These are phyloP conservation scores for Crithidia expoeki DNA, from an alignment of 208 protist genomes.

Conservation along the genomic window DNA sequence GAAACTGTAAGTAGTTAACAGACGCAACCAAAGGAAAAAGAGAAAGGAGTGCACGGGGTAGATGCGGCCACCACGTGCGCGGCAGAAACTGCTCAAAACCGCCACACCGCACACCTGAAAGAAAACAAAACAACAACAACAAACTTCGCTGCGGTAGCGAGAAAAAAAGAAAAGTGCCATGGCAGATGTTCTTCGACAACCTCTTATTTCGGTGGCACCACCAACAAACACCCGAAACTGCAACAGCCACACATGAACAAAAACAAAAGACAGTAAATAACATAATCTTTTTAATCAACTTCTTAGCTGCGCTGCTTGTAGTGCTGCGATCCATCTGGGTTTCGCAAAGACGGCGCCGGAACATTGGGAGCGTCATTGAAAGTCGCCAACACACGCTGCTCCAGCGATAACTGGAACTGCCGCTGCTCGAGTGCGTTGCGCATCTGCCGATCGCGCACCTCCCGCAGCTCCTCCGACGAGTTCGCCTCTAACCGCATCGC, in stretches of 20 bases:
- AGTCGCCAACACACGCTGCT: conserved; percentile 77
- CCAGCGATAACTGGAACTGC: conserved; percentile 57
- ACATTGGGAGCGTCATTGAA: conserved; percentile 77
- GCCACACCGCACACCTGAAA: not conserved
- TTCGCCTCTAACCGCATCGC: conserved; percentile 82
- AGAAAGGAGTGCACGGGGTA: conserved; percentile 16
- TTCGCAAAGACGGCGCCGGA: conserved; percentile 49
- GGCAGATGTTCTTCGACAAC: too few species aligned
- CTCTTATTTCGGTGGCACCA: too few species aligned
- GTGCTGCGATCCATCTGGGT: conserved; percentile 42
- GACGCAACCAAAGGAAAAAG: conserved; percentile 13
- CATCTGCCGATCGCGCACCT: conserved; percentile 63
- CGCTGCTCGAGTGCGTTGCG: conserved; percentile 56
- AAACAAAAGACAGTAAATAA: conserved; percentile 14
- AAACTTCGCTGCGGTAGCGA: too few species aligned
- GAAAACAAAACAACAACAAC: too few species aligned
- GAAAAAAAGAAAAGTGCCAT: too few species aligned
- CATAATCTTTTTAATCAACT: too few species aligned
- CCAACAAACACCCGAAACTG: too few species aligned
- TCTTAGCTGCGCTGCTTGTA: conserved; percentile 25
- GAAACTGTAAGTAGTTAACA: conserved; percentile 9
- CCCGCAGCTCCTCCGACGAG: conserved; percentile 62
- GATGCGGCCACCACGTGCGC: too few species aligned
- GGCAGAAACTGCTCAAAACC: too few species aligned
- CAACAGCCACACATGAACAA: too few species aligned